Base-by-base conservation (phyloP, 192 early-diverging fungal species). In the Linnemannia hyalina region DNA sequence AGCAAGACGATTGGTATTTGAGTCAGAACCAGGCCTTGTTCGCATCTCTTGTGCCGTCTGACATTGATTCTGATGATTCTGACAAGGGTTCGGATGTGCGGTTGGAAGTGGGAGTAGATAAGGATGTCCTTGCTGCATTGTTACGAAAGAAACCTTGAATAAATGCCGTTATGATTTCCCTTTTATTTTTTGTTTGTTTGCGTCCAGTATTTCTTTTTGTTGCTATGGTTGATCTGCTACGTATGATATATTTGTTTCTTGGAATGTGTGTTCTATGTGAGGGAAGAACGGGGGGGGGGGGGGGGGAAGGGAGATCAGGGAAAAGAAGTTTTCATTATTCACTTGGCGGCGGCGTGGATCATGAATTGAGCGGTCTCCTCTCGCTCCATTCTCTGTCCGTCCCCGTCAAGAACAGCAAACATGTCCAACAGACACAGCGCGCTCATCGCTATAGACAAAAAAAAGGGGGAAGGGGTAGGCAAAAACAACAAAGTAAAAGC, bases 21-120 rank as follows among this genome's bases (percentile, higher is more conserved):
- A 49, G 20, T 4, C 82, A 80, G 63, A 85, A 85, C 52, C 83
- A 85, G 57, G 55, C 75, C 0, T 20, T 85, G 26, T 80, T 77
- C 70, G 78, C 79, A 26, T 85, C 83, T 4, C 42, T 78, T 11
- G 20, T 36, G 0, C 46, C 77, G 7, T 46, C 69, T 29, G 26
- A 65, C 29, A 6, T 11, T 65, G 60, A 65, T 3, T 10, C 57
- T 29, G 57, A 26, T 2, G 57, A 26, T 11, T 65, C 60, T 15
- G 29, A 65, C 26, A 15, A 29, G 29, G 29, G 23, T 26, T 10
- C 22, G n/a, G 55, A 18, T 7, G n/a, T 6, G n/a, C 23, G 11
- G 26, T 32, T 32, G 29, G 11, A 65, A 6, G 60, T 65, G 1
- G 29, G 29, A 0, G 29, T 65, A 13, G 60, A 65, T 2, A 65